Conservation (phyloP, 2,329 filamentous ascomycete genomes). For the Xylariaceae sp. region DNA sequence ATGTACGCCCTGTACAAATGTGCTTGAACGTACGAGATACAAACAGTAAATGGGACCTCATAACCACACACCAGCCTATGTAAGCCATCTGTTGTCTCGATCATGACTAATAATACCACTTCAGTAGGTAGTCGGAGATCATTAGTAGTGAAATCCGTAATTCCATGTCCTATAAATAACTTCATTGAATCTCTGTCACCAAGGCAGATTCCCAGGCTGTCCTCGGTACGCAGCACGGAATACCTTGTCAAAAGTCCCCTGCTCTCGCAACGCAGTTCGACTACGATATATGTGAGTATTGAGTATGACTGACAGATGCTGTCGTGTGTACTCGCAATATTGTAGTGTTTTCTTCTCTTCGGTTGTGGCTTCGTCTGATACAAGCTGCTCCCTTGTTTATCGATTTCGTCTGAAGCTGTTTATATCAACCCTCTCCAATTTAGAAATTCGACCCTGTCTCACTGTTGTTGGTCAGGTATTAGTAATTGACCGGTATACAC, state of each 20-base stretch:
- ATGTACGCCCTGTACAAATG: background rate
- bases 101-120: background rate
- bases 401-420: no score
- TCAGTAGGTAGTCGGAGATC: background rate
- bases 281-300: constrained; percentile 2
- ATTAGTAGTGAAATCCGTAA: background rate
- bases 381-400: background rate
- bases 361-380: constrained; percentile 14
- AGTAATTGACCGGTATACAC: constrained; percentile 9
- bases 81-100: background rate
- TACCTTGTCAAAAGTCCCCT: constrained; percentile 16
- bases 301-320: background rate
- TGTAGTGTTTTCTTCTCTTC: background rate
- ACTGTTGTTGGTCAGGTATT: constrained; percentile 5
- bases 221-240: background rate
- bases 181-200: background rate
- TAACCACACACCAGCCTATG: background rate
- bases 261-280: constrained; percentile 2
- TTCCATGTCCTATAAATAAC: constrained; percentile 4
- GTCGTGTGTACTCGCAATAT: background rate
- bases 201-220: background rate
- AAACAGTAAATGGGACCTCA: background rate
- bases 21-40: background rate
- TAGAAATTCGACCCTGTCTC: background rate
- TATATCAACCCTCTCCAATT: background rate